Conservation (phyloP, 257 asterid genomes). For the Solanum boliviense region DNA sequence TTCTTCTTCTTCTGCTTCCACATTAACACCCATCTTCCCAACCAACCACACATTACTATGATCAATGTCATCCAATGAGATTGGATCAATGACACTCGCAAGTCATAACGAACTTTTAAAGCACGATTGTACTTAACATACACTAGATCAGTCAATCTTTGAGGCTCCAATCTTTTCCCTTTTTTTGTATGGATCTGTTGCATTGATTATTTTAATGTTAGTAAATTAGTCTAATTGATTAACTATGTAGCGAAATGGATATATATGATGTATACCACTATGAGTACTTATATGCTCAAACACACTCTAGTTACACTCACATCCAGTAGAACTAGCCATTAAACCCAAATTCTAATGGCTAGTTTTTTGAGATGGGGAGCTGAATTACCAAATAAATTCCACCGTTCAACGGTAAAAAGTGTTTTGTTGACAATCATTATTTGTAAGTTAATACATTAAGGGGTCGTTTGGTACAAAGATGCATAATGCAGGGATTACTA, state of each 20-base stretch:
- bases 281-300: neutral
- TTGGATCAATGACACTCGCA: neutral
- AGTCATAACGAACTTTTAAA: neutral
- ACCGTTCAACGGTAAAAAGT: neutral
- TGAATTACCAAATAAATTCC: neutral
- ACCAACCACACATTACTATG: neutral
- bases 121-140: neutral
- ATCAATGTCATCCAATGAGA: neutral
- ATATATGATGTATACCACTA: neutral
- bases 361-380: neutral
- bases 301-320: neutral
- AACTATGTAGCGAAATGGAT: neutral
- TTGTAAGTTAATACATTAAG: neutral
- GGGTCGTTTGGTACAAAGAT: no score
- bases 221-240: neutral
- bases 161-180: neutral
- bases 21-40: neutral
- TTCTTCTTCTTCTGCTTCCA: neutral
- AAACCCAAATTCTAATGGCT: neutral
- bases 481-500: no score
- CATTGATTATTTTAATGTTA: neutral
- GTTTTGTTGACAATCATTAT: neutral
- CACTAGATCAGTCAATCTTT: neutral
- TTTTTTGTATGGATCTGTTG: neutral
- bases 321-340: neutral